A percentile compares a stretch with the other conserved stretches of the same genome.
These are phyloP conservation scores for Aureococcus anophagefferens DNA, from an alignment of 108 stramenopile species.

Conservation along the genomic window DNA sequence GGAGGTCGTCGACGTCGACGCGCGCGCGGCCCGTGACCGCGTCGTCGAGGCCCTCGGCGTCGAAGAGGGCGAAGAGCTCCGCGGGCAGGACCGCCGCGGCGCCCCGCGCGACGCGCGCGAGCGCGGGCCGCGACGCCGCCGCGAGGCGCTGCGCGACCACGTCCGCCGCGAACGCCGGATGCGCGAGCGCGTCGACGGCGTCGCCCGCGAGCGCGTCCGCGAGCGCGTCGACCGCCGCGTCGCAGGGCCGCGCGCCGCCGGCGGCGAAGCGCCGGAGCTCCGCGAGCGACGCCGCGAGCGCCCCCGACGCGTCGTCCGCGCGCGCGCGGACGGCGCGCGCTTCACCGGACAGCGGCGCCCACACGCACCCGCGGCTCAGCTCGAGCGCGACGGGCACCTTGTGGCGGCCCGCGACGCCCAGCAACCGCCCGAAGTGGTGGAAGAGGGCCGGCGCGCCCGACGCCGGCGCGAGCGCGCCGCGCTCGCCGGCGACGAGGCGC, in stretches of 20 bases:
- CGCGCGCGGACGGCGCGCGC: not conserved
- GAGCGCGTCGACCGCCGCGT: not conserved
- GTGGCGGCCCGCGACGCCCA: constrained; percentile 79
- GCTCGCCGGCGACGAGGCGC: constrained; percentile 6
- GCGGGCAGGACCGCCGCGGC: constrained; percentile 76
- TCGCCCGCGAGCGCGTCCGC: constrained; percentile 24
- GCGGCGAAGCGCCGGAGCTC: no score
- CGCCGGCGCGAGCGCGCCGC: no score
- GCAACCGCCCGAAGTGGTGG: constrained; percentile 78
- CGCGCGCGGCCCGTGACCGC: constrained; percentile 78
- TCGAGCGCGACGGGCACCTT: constrained; percentile 72
- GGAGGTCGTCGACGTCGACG: constrained; percentile 85
- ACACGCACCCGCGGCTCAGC: constrained; percentile 20
- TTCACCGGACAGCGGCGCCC: no score
- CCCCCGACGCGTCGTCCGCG: not conserved
- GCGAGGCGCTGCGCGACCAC: not conserved
- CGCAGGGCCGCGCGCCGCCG: constrained; percentile 28
- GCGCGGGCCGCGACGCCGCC: constrained; percentile 51
- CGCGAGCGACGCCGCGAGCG: constrained; percentile 15
- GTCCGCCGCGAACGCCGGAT: constrained; percentile 29
- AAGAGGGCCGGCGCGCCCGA: constrained; percentile 56
- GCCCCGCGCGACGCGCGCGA: constrained; percentile 77
- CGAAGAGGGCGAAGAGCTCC: constrained; percentile 74
- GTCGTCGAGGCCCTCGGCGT: constrained; percentile 71
- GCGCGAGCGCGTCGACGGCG: constrained; percentile 1